Conservation (phyloP, 441 rosid genomes). For the Adansonia rubrostipa region DNA sequence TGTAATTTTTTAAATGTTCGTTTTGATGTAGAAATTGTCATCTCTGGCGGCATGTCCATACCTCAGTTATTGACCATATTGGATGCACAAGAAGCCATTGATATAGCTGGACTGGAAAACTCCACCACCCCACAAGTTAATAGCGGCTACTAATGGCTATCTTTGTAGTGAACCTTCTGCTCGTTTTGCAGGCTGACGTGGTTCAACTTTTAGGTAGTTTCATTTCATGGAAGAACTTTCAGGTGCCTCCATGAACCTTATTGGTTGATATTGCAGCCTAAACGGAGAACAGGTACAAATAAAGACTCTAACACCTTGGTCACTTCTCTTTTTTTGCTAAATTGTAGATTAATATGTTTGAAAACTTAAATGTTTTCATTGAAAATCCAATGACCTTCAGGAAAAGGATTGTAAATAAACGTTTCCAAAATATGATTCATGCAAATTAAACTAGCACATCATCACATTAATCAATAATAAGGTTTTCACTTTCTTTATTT, state of each 20-base stretch:
- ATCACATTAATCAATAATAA: too few species aligned
- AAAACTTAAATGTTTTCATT: too few species aligned
- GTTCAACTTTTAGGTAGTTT: too few species aligned
- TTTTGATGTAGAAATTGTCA: slow-evolving; percentile 54
- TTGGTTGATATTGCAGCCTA: too few species aligned
- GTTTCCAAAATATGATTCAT: too few species aligned
- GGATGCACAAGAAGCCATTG: slow-evolving; percentile 40
- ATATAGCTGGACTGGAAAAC: slow-evolving; percentile 34
- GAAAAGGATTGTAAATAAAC: too few species aligned
- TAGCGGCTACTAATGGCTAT: background rate
- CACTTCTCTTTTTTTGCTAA: background rate
- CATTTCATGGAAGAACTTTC: too few species aligned
- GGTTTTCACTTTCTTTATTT: too few species aligned
- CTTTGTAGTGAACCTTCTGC: background rate
- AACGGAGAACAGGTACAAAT: too few species aligned
- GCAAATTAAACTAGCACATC: too few species aligned
- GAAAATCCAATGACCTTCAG: too few species aligned
- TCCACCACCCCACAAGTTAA: slow-evolving; percentile 40
- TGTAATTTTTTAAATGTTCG: background rate
- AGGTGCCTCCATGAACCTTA: too few species aligned
- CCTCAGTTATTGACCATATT: slow-evolving; percentile 51
- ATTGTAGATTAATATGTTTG: background rate
- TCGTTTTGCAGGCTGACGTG: background rate
- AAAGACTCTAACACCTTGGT: background rate
- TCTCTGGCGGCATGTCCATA: slow-evolving; percentile 64